Percentiles rank a stretch among this genome's conserved stretches.
phyloP scores from a whole-genome alignment of 2,329 filamentous ascomycete species.

The Drechslerella dactyloides region DNA sequence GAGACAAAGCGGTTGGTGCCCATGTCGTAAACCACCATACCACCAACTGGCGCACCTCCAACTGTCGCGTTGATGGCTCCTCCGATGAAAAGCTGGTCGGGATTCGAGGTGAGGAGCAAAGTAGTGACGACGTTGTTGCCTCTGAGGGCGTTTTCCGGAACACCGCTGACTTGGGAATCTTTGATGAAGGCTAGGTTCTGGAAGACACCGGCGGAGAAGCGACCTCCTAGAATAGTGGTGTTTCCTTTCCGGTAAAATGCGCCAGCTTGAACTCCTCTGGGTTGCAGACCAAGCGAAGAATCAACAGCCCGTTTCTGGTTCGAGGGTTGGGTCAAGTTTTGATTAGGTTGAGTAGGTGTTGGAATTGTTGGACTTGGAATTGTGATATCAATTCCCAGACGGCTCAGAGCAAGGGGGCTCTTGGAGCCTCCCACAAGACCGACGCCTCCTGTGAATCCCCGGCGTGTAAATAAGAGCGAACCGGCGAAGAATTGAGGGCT shows the following conservation, averaged over 20 bases:
- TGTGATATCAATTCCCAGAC: conserved; percentile 66
- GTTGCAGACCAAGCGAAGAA: conserved; percentile 56
- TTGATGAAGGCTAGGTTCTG: conserved; percentile 82
- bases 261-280: conserved; percentile 76
- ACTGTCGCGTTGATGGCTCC: conserved; percentile 77
- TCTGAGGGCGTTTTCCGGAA: conserved; percentile 69
- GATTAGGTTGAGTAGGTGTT: too few relatives aligned
- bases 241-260: conserved; percentile 77
- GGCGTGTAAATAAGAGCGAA: conserved; percentile 76
- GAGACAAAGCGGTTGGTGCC: conserved; percentile 70
- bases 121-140: conserved; percentile 75
- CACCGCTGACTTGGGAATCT: conserved; percentile 70
- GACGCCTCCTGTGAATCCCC: conserved; percentile 75
- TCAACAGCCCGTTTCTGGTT: conserved; percentile 61
- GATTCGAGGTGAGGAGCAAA: conserved; percentile 67
- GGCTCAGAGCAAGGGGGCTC: conserved; percentile 58
- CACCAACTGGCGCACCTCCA: conserved; percentile 68
- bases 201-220: conserved; percentile 77
- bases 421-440: conserved; percentile 62
- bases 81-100: conserved; percentile 76
- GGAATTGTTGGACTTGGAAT: conserved; percentile 54
- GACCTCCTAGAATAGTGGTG: conserved; percentile 84
- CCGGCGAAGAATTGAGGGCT: conserved; percentile 77
- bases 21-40: conserved; percentile 82
- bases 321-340: conserved; percentile 52